These are phyloP conservation scores for Candida oleophila DNA, from an alignment of 805 yeast species.

Conservation along the genomic window DNA sequence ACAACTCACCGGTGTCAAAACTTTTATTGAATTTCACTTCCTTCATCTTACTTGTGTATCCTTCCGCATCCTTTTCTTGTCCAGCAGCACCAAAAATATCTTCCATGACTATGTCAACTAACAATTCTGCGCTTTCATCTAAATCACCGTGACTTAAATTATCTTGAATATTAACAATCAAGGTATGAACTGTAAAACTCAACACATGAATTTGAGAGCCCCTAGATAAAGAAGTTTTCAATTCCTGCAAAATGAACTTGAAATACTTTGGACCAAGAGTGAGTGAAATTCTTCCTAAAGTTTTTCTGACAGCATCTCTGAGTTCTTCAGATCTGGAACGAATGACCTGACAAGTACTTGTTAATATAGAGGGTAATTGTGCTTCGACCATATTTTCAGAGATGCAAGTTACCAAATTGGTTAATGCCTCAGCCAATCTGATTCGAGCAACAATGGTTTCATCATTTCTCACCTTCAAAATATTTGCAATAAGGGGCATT, in stretches of 20 bases:
- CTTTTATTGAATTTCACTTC: slow-evolving; percentile 90
- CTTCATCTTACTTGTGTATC: slow-evolving; percentile 78
- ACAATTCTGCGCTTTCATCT: slow-evolving; percentile 58
- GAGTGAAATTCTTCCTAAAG: slow-evolving; percentile 61
- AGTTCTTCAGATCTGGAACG: slow-evolving; percentile 83
- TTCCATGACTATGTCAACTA: slow-evolving; percentile 81
- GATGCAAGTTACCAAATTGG: slow-evolving; percentile 63
- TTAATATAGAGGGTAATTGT: slow-evolving; percentile 77
- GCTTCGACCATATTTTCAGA: slow-evolving; percentile 52
- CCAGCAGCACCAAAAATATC: slow-evolving; percentile 91
- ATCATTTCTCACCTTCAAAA: slow-evolving; percentile 66
- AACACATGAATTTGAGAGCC: slow-evolving; percentile 94
- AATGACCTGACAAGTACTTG: slow-evolving; percentile 85
- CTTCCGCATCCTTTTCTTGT: slow-evolving; percentile 92
- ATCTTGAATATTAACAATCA: slow-evolving; percentile 54
- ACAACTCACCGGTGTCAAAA: slow-evolving; percentile 79
- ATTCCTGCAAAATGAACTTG: slow-evolving; percentile 72
- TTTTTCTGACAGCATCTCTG: slow-evolving; percentile 81
- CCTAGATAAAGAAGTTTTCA: slow-evolving; percentile 72
- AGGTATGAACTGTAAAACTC: slow-evolving; percentile 79
- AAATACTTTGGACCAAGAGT: slow-evolving; percentile 74
- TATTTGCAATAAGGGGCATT: slow-evolving; percentile 58
- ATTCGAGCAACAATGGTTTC: slow-evolving; percentile 75
- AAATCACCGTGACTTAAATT: slow-evolving; percentile 65
- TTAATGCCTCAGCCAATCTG: slow-evolving; percentile 78